Evolutionary conservation across 306 rosid genomes (phyloP).

Genomic region (peach (Prunus persica)): DNA sequence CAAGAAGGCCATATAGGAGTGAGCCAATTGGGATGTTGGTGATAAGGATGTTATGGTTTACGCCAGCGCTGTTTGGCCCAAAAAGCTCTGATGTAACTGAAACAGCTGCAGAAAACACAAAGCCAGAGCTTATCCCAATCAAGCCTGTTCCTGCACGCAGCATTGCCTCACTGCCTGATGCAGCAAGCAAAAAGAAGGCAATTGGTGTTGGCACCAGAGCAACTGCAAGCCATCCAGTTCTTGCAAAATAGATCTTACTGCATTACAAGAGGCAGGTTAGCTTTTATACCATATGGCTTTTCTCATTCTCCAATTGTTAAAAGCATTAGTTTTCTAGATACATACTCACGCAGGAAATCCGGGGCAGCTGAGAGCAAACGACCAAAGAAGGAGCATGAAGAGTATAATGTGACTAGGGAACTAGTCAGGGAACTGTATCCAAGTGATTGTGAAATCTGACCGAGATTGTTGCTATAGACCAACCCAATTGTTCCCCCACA

Average conservation of each 20-base stretch:
- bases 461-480: conserved; percentile 83
- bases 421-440: conserved; percentile 47
- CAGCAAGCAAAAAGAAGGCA: conserved; percentile 67
- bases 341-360: conserved; percentile 68
- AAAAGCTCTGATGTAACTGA: conserved; percentile 87
- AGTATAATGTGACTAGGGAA: conserved; percentile 72
- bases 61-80: conserved; percentile 71
- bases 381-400: conserved; percentile 86
- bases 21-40: conserved; percentile 91
- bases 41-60: conserved; percentile 85
- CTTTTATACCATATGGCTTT: neutral
- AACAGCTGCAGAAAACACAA: conserved; percentile 93
- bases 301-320: conserved; percentile 3
- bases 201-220: conserved; percentile 81
- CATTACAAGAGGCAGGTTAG: conserved; percentile 17
- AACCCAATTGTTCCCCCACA: conserved; percentile 84
- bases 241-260: conserved; percentile 78
- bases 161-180: conserved; percentile 46
- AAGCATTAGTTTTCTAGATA: neutral
- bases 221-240: conserved; percentile 86
- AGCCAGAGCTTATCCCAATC: conserved; percentile 83
- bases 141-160: conserved; percentile 64
- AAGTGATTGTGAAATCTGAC: conserved; percentile 77
- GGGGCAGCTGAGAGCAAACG: conserved; percentile 79
- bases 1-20: conserved; percentile 74